Conservation (phyloP, 2,329 filamentous ascomycete species). For the Cladosporium oxysporum region DNA sequence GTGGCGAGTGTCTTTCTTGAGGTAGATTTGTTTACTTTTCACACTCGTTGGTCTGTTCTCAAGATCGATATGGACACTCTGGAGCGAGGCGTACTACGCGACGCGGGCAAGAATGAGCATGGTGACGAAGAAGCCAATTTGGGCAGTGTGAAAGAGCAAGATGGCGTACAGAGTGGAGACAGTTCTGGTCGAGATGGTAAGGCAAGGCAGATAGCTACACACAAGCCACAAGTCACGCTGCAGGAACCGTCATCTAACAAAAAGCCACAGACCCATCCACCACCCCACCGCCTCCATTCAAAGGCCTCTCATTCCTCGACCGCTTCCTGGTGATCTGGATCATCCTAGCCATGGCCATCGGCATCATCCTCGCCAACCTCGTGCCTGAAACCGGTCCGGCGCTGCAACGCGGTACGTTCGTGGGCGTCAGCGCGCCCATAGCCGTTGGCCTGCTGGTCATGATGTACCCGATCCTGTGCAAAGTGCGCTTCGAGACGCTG, state of each 20-base stretch:
- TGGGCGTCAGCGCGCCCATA: slow-evolving; percentile 68
- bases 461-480: slow-evolving; percentile 94
- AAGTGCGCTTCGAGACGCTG: slow-evolving; percentile 75
- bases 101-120: background rate
- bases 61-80: slow-evolving; percentile 2
- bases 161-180: background rate
- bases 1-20: background rate
- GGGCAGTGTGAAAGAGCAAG: background rate
- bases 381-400: slow-evolving; percentile 62
- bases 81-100: slow-evolving; percentile 9
- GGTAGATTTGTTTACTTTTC: background rate
- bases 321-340: slow-evolving; percentile 62
- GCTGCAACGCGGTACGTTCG: slow-evolving; percentile 70
- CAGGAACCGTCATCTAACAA: background rate
- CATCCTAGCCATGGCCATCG: slow-evolving; percentile 73
- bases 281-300: slow-evolving; percentile 33
- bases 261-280: slow-evolving; percentile 5
- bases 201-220: background rate
- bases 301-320: slow-evolving; percentile 48
- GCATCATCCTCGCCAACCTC: slow-evolving; percentile 76
- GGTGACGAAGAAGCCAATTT: slow-evolving; percentile 6
- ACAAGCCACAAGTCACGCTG: background rate
- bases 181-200: slow-evolving; percentile 1
- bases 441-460: slow-evolving; percentile 81
- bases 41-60: background rate